Evolutionary conservation across 495 filamentous ascomycete species (phyloP).

Genomic region (Thermochaetoides thermophila): DNA sequence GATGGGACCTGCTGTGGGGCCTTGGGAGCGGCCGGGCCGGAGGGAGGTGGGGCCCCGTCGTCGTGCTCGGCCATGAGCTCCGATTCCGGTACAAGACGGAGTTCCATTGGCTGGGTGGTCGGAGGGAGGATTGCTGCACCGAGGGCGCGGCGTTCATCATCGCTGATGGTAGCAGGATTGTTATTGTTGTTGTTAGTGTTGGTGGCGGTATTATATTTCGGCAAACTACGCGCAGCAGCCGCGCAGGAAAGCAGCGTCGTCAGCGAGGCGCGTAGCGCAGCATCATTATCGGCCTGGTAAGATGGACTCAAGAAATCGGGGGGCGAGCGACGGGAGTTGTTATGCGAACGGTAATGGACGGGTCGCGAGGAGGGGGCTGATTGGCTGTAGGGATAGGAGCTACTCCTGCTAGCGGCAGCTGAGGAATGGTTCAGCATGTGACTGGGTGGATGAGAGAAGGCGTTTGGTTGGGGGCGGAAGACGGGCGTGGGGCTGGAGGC

Average conservation of each 20-base stretch:
- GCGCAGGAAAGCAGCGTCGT: constrained; percentile 91
- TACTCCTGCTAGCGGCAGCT: too few species aligned
- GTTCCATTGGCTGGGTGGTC: constrained; percentile 36
- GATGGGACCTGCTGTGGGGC: constrained; percentile 9
- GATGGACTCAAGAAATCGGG: constrained; percentile 57
- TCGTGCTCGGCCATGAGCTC: constrained; percentile 42
- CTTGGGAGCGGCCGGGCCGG: too few species aligned
- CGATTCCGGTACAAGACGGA: constrained; percentile 62
- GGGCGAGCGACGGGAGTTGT: constrained; percentile 31
- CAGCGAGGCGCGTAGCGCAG: constrained; percentile 77
- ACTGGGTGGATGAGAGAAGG: constrained; percentile 78
- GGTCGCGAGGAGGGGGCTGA: too few species aligned
- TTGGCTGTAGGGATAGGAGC: too few species aligned
- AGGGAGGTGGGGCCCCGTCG: too few species aligned
- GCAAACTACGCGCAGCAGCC: constrained; percentile 68
- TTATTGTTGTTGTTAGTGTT: too few species aligned
- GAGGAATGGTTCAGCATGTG: too few species aligned
- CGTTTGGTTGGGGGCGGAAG: constrained; percentile 80
- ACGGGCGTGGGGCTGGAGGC: constrained; percentile 35
- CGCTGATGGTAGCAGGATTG: too few species aligned
- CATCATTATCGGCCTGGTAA: constrained; percentile 78
- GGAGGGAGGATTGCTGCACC: constrained; percentile 17
- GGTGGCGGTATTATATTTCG: too few species aligned
- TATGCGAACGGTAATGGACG: constrained; percentile 24
- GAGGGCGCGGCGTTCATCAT: constrained; percentile 20